phyloP scores from a whole-genome alignment of 2,329 filamentous ascomycete species.

The Zasmidium cellare region DNA sequence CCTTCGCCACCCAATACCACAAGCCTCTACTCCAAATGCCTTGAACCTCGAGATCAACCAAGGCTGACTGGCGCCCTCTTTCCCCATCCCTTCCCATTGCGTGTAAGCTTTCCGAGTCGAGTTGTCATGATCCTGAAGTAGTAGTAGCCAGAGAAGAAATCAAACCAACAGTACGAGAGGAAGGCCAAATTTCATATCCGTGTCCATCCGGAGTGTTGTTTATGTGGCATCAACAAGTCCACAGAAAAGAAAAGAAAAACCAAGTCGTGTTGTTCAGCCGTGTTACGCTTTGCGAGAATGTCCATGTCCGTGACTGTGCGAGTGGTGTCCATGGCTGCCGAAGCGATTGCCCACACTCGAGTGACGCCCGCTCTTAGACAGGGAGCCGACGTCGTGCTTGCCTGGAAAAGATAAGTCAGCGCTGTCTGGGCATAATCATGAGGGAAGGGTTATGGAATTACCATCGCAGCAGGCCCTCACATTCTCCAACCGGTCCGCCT shows the following conservation, averaged over 20 bases:
- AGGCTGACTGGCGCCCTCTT: too few relatives aligned
- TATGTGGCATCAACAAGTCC: not conserved
- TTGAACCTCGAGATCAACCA: too few relatives aligned
- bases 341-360: constrained; percentile 11
- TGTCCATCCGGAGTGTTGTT: not conserved
- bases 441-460: constrained; percentile 50
- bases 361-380: constrained; percentile 31
- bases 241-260: not conserved
- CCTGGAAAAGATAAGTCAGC: constrained; percentile 35
- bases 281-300: not conserved
- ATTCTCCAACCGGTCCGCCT: constrained; percentile 83
- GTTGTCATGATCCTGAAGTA: too few relatives aligned
- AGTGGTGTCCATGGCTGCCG: constrained; percentile 9
- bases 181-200: not conserved
- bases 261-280: too few relatives aligned
- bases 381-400: constrained; percentile 53
- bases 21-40: too few relatives aligned
- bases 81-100: too few relatives aligned
- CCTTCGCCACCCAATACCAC: too few relatives aligned
- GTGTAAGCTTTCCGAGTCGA: too few relatives aligned
- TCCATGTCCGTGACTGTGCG: not conserved
- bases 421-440: not conserved
- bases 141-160: too few relatives aligned
- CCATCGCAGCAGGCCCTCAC: constrained; percentile 97
- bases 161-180: too few relatives aligned